Evolutionary conservation across 2,329 filamentous ascomycete species (phyloP), one percentile per base, ranked within the genome.

Genomic region (Sporothrix pallida): DNA sequence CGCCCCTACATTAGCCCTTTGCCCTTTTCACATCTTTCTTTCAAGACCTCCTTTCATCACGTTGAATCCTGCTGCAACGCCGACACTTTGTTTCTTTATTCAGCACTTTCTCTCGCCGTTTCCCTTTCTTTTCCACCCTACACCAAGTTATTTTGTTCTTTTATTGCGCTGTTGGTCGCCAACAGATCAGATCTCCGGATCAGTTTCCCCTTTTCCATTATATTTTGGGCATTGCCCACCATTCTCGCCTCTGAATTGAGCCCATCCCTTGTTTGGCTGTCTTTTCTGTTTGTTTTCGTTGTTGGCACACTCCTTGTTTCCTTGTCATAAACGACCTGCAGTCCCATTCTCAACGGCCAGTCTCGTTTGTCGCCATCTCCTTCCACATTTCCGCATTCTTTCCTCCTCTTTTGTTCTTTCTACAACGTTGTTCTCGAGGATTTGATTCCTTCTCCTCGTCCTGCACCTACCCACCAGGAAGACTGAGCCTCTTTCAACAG

Each of bases 41-140:
- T 72, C 37, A 62, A 69, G 46, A 67, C 42, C 7, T 68, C 26
- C n/a, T 72, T 74, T 52, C 44, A 63, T 15, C 17, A n/a, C 17
- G 20, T n/a, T 26, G 42, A 26, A 48, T 26, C 62, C 4, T 26
- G 12, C 20, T 67, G 20, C 42, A 67, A 20, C 42, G 4, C 44
- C 15, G n/a, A 10, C 37, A 65, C 26, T 44, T 56, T 31, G n/a
- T 23, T 60, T 20, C 13, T 15, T 70, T 23, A 23, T 31, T 54
- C 3, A 37, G 31, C 31, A 31, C 54, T 26, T 10, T 42, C 44
- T 31, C 50, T 26, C 13, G 23, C 31, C 15, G 23, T 12, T 58
- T 17, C 20, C 60, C 48, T 23, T 71, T 65, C n/a, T 8, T 65
- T 4, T 12, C 65, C 46, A 37, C 65, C 65, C 15, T 26, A 46